Base-by-base conservation (phyloP, 2,329 filamentous ascomycete genomes). In the Aspergillus sp. region DNA sequence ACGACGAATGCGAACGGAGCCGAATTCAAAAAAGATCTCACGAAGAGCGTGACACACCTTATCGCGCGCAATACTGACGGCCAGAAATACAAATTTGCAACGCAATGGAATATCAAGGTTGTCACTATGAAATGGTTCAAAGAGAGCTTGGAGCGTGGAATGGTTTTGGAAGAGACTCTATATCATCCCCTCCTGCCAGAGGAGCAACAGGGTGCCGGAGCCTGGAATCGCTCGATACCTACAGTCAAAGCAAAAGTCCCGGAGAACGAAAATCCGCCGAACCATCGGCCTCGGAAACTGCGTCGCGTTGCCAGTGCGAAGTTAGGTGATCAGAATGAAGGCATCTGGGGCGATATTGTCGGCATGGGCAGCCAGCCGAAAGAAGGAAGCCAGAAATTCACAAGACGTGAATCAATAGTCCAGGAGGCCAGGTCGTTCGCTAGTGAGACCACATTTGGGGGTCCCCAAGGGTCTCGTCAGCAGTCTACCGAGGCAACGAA, bases 291-390 rank as follows among this genome's bases (percentile, higher is more conserved):
- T 63, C 85, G 92, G 65, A 98, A 97, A 77, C 77, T 99, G 65
- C 87, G 95, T 65, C 90, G 93, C 69, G 92, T 91, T 6, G 90
- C 93, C 22, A 97, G 93, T 74, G 87, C 89, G 71, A 94, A 92
- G 73, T 80, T 98, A 32, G 88, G 84, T 59, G 90, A 84, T 53
- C 92, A 97, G 69, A 89, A 88, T 65, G 87, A 93, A 67, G 87
- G 86, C 29, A 83, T 98, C n/a, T 98, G 94, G 94, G 89, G 89
- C 5, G 91, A 96, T 68, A 96, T 99, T 60, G 84, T 95, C 24
- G 87, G 87, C 57, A 69, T 67, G 16, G 74, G 68, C 52, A 71
- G 67, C 55, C 68, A 66, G 60, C 72, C 59, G 52, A 63, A 55
- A 60, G 52, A 67, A 49, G 58, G 69, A 62, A 62, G 54, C 53